Conservation (phyloP, 2,329 filamentous ascomycete species). For the Colletotrichum lini region DNA sequence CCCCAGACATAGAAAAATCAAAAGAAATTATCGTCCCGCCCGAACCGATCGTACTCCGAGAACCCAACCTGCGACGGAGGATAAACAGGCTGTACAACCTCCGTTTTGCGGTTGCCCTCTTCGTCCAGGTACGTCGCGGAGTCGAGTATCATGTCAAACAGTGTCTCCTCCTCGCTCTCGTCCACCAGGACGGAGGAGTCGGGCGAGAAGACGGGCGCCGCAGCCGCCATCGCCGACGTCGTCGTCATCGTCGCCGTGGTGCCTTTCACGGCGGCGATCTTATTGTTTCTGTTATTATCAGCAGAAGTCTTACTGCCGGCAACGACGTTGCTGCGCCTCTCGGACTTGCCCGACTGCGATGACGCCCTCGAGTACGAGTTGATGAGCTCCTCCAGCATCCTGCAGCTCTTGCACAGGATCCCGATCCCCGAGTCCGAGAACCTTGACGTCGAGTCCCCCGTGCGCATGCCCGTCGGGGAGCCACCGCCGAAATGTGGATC, state of each 20-base stretch:
- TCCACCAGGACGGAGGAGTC: constrained; percentile 17
- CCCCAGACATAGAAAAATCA: not conserved
- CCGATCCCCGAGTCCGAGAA: constrained; percentile 41
- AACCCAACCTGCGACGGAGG: constrained; percentile 22
- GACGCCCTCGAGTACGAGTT: constrained; percentile 38
- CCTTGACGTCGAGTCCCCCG: constrained; percentile 20
- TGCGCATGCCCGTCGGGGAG: not conserved
- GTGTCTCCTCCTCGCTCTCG: constrained; percentile 38
- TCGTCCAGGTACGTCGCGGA: constrained; percentile 32
- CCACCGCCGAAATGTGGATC: not conserved
- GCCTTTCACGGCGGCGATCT: not conserved
- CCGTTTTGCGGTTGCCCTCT: constrained; percentile 28
- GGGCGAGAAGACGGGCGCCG: constrained; percentile 14
- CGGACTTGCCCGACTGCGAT: constrained; percentile 19
- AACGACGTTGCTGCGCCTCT: not conserved
- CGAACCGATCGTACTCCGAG: constrained; percentile 9
- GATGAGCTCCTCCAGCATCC: constrained; percentile 39
- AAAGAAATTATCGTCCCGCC: constrained; percentile 24
- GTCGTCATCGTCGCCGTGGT: not conserved
- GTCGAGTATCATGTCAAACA: constrained; percentile 37
- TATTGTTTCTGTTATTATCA: no score
- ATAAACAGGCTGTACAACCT: constrained; percentile 18
- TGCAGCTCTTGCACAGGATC: constrained; percentile 32
- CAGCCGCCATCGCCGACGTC: not conserved
- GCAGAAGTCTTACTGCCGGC: no score